These are phyloP conservation scores for Hemileccinum impolitum DNA, from an alignment of 768 basidiomycete genomes.

Conservation along the genomic window DNA sequence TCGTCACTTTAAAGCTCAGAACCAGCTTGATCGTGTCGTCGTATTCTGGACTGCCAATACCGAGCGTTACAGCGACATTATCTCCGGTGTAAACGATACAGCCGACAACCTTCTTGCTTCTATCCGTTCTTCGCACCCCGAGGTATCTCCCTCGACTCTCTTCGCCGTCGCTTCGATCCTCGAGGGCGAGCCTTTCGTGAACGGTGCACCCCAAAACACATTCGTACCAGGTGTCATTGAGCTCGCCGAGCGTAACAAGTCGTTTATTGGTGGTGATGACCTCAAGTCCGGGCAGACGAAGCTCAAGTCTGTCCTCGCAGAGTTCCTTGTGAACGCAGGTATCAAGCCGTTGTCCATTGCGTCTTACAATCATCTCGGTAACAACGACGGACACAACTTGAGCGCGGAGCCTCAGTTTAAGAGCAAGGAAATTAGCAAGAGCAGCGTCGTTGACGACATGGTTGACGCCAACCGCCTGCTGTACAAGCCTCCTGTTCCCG, in stretches of 20 bases:
- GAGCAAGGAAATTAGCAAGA: constrained; percentile 98
- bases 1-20: constrained; percentile 81
- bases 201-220: constrained; percentile 98
- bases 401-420: constrained; percentile 91
- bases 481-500: constrained; percentile 75
- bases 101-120: constrained; percentile 80
- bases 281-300: constrained; percentile 98
- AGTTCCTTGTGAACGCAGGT: constrained; percentile 98
- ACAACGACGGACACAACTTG: constrained; percentile 95
- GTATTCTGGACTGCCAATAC: constrained; percentile 99
- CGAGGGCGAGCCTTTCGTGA: constrained; percentile 93
- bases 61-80: constrained; percentile 94
- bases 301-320: constrained; percentile 94
- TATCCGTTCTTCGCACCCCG: constrained; percentile 81
- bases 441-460: constrained; percentile 97
- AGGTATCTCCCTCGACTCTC: constrained; percentile 94
- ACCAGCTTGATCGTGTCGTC: constrained; percentile 82
- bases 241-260: constrained; percentile 83
- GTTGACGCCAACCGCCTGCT: constrained; percentile 86
- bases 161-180: constrained; percentile 96
- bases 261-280: constrained; percentile 97
- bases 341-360: constrained; percentile 98
- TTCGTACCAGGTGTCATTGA: constrained; percentile 94
- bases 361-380: constrained; percentile 97
- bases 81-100: constrained; percentile 94